Base-by-base conservation (phyloP, 768 basidiomycete genomes). In the Pleurotus cornucopiae region DNA sequence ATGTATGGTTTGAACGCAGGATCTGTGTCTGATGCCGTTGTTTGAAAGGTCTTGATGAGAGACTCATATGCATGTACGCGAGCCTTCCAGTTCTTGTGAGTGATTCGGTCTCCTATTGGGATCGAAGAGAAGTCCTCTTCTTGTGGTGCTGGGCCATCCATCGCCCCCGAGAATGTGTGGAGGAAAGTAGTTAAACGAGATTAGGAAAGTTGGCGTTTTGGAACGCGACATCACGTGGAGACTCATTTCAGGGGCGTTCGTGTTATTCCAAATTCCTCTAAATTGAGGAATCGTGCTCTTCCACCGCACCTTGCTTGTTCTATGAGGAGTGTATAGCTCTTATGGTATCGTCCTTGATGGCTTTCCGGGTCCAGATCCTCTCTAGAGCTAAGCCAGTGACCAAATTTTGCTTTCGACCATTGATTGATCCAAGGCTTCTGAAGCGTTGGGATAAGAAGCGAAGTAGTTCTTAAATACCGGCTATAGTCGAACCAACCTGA, bases 11-110 rank as follows among this genome's bases (percentile, higher is more conserved):
- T 86, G 78, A 99, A 98, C 23, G 89, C 90, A 47, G 94, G 92
- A 78, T 98, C 96, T 62, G 84, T 83, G 68, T 98, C 96, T 47
- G 93, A 94, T 63, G 88, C 88, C 48, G 94, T 94, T 44, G 84
- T 88, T 66, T 86, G 85, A 69, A 97, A 97, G 57, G 82, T 86
- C 72, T 89, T 88, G 75, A 88, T 83, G 61, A 98, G 83, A 18
- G 88, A 73, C 67, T 92, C 90, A 70, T 98, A 99, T 59, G 84
- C 97, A 69, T 85, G 93, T 64, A 96, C 84, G 62, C 97, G 87
- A 57, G 97, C 97, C 73, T 98, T 98, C 97, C 97, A 99, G 69
- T 96, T 96, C 81, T 98, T 98, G 78, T 98, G 93, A 5, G 83
- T 74, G 55, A 96, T 86, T 45, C 95, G 72, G 61, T 96, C 93